phyloP scores from a whole-genome alignment of 1,284 basidiomycete genomes.

The Veloboletus limbatus region DNA sequence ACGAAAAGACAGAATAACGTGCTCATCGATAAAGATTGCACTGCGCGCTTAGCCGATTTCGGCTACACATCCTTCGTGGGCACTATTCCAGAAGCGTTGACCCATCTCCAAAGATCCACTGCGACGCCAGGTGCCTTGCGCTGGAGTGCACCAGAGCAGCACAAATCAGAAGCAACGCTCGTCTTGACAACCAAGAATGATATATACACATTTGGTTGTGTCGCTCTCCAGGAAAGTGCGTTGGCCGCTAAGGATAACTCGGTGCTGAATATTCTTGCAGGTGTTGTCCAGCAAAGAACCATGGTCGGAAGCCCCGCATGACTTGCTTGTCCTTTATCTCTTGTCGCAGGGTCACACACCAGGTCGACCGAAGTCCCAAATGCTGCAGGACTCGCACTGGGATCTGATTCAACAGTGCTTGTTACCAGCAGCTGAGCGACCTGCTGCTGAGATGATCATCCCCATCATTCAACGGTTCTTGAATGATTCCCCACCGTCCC shows the following conservation, averaged over 20 bases:
- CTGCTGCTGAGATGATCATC: not conserved
- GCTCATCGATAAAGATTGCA: not conserved
- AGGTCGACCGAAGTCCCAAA: not conserved
- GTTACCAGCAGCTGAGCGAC: not conserved
- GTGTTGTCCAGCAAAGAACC: too few relatives aligned
- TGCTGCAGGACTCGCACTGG: not conserved
- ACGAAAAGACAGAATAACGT: not conserved
- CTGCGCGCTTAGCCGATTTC: constrained; percentile 16
- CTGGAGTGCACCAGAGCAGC: constrained; percentile 8
- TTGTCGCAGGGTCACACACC: not conserved
- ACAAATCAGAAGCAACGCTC: not conserved
- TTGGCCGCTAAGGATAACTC: too few relatives aligned
- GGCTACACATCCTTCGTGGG: constrained; percentile 13
- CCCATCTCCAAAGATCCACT: constrained; percentile 8
- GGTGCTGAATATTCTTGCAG: too few relatives aligned
- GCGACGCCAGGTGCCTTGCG: constrained; percentile 9
- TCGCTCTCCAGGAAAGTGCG: too few relatives aligned
- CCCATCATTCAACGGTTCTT: not conserved
- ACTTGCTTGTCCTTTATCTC: not conserved
- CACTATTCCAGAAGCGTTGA: constrained; percentile 6
- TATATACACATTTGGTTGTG: not conserved
- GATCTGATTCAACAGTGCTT: not conserved
- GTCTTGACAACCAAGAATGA: not conserved
- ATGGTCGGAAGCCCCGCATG: not conserved
- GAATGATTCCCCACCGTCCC: not conserved